A percentile compares a stretch with the other conserved stretches of the same genome.
These are phyloP conservation scores for Histomonas meleagridis DNA, from an alignment of 208 protist species.

Conservation along the genomic window DNA sequence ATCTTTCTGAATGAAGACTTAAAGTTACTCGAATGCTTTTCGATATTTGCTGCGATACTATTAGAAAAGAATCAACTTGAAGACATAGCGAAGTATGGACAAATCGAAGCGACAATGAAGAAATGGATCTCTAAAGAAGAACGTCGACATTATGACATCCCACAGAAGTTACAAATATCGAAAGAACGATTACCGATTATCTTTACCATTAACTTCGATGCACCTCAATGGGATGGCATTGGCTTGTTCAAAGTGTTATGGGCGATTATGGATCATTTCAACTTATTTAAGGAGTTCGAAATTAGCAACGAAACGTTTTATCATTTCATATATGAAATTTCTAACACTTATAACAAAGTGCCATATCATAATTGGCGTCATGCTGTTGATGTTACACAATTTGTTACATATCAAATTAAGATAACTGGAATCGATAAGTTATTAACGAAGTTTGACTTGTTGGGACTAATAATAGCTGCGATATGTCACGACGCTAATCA, in stretches of 20 bases:
- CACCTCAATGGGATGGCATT: background rate
- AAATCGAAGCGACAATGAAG: background rate
- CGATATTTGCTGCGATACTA: background rate
- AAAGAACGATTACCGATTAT: background rate
- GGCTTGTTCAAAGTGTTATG: background rate
- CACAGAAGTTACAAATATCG: background rate
- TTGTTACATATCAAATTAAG: conserved; percentile 48
- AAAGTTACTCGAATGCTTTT: background rate
- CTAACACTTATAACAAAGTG: conserved; percentile 44
- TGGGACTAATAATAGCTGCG: conserved; percentile 69
- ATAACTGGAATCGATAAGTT: conserved; percentile 55
- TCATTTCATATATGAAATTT: conserved; percentile 33
- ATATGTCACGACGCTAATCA: conserved; percentile 85
- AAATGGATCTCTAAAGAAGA: background rate
- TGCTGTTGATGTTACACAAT: conserved; percentile 60
- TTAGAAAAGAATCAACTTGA: background rate
- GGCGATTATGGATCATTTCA: conserved; percentile 25
- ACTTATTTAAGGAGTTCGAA: conserved; percentile 37
- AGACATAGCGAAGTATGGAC: background rate
- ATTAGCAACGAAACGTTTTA: background rate
- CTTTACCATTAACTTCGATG: conserved; percentile 9
- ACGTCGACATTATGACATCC: background rate
- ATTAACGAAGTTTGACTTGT: conserved; percentile 59
- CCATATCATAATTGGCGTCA: conserved; percentile 64
- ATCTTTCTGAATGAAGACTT: background rate